phyloP scores from a whole-genome alignment of 306 rosid species.

The Abrus pulchellus region DNA sequence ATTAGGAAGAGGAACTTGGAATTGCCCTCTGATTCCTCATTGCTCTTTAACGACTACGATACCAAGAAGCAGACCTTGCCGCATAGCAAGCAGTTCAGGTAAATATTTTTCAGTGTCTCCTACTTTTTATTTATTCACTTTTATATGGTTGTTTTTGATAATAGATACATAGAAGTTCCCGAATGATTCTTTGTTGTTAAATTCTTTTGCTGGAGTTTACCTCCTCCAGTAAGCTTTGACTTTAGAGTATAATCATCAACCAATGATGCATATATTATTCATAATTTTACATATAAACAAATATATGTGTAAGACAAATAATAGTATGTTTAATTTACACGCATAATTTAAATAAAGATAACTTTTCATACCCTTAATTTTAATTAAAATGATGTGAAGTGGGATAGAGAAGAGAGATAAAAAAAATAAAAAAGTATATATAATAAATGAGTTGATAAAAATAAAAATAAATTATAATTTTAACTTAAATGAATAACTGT shows the following conservation, averaged over 20 bases:
- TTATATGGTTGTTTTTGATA: not conserved
- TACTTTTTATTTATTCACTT: not conserved
- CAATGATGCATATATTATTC: not conserved
- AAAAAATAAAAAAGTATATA: no score
- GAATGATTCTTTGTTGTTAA: not conserved
- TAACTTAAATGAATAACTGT: no score
- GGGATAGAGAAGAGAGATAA: no score
- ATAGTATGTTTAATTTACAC: no score
- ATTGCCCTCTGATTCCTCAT: slow-evolving; percentile 63
- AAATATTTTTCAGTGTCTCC: slow-evolving; percentile 21
- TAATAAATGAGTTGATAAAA: no score
- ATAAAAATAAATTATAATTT: no score
- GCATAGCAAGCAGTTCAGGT: slow-evolving; percentile 75
- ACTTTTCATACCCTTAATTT: no score
- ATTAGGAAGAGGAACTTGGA: slow-evolving; percentile 66
- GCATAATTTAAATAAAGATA: no score
- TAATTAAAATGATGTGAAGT: no score
- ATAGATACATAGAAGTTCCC: not conserved
- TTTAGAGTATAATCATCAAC: not conserved
- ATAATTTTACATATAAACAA: no score
- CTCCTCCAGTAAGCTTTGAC: slow-evolving; percentile 14
- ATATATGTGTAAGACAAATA: no score
- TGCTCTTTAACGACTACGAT: slow-evolving; percentile 61
- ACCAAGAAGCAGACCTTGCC: slow-evolving; percentile 74
- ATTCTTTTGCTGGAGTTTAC: not conserved